A percentile compares a stretch with the other conserved stretches of the same genome.
These are phyloP conservation scores for Geranium incanum DNA, from an alignment of 441 rosid species.

Conservation along the genomic window DNA sequence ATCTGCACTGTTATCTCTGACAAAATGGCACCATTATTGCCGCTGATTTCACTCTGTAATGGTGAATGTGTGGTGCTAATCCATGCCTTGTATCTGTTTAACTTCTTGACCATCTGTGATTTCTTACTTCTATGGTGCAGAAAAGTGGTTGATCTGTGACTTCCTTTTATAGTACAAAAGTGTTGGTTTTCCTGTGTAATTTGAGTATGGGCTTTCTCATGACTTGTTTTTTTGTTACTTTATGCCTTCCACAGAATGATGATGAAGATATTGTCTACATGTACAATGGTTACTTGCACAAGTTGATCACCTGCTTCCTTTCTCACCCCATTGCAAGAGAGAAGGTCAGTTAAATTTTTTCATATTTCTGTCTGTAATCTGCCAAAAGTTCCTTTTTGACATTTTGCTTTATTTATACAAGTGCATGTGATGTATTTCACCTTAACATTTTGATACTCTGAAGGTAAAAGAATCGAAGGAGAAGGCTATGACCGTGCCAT, in stretches of 20 bases:
- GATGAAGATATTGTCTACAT: constrained; percentile 87
- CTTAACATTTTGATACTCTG: constrained; percentile 25
- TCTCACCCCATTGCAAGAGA: constrained; percentile 87
- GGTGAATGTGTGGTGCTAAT: neutral
- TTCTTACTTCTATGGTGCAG: neutral
- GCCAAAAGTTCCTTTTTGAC: neutral
- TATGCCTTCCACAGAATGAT: constrained; percentile 61
- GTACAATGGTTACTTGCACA: constrained; percentile 92
- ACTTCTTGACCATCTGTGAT: neutral
- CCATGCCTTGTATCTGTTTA: neutral
- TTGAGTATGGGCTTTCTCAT: neutral
- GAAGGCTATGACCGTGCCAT: constrained; percentile 69
- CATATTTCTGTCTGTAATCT: constrained; percentile 7
- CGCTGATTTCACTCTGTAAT: neutral
- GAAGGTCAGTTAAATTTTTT: constrained; percentile 52
- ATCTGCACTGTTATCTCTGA: neutral
- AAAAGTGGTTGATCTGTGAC: neutral
- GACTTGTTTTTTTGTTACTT: constrained; percentile 25
- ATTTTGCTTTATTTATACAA: neutral
- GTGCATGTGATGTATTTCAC: constrained; percentile 3
- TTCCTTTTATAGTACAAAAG: neutral
- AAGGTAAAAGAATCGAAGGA: constrained; percentile 94
- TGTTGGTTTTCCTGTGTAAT: constrained; percentile 15
- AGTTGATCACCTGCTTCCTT: constrained; percentile 79
- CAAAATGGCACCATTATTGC: neutral